Percentiles rank a stretch among this genome's conserved stretches.
Evolutionary conservation across 768 basidiomycete species (phyloP).

Genomic region (Leccinum arenicola): DNA sequence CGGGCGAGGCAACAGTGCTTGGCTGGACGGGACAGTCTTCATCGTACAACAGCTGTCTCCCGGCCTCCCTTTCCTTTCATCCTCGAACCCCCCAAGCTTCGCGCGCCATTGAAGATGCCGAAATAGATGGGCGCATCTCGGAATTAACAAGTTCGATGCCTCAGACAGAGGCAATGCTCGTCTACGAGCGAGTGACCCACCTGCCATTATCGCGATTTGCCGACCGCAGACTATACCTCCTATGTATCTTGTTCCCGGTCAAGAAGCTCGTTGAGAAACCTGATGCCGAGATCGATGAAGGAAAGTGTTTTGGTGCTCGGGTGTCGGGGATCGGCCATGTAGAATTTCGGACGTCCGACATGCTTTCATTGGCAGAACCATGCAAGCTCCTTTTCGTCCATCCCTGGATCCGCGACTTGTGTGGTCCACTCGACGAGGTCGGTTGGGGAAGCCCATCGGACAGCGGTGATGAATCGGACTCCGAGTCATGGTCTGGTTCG

Average conservation of each 20-base stretch:
- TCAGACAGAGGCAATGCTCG: not conserved
- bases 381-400: slow-evolving; percentile 2
- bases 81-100: not conserved
- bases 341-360: not conserved
- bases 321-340: slow-evolving; percentile 2
- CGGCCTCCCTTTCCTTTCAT: not conserved
- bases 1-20: no score
- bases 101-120: not conserved
- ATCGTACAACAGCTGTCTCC: slow-evolving; percentile 14
- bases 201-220: no score
- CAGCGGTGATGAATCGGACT: not conserved
- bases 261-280: no score
- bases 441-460: not conserved
- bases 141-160: not conserved
- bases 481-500: not conserved
- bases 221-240: no score
- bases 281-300: no score
- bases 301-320: not conserved
- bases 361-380: no score
- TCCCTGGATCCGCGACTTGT: slow-evolving; percentile 13
- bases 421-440: not conserved
- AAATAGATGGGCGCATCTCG: not conserved
- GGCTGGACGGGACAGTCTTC: slow-evolving; percentile 10
- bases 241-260: no score
- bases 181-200: no score